phyloP scores from a whole-genome alignment of 257 asterid genomes.

The Solanum sejunctum region DNA sequence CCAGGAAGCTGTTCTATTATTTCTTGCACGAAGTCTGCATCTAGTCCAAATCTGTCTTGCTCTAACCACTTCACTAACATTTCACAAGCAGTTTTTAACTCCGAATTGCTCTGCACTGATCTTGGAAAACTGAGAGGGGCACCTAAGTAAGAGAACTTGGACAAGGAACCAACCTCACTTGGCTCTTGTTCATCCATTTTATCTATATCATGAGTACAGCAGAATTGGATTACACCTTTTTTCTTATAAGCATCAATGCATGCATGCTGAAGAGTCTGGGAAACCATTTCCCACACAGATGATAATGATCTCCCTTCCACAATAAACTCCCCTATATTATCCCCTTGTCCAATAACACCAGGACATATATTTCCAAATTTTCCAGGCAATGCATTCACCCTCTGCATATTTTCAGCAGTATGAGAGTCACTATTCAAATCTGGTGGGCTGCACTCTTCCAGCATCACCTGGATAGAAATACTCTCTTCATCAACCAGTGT shows the following conservation, averaged over 20 bases:
- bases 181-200: conserved; percentile 17
- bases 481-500: conserved; percentile 53
- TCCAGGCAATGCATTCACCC: conserved; percentile 21
- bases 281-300: conserved; percentile 70
- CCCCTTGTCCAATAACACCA: conserved; percentile 25
- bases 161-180: conserved; percentile 30
- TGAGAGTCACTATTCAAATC: conserved; percentile 30
- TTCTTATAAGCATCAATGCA: conserved; percentile 41
- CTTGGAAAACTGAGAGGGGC: conserved; percentile 28
- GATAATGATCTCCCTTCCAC: conserved; percentile 62
- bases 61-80: conserved; percentile 58
- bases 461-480: conserved; percentile 47
- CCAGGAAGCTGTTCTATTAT: conserved; percentile 79
- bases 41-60: conserved; percentile 73
- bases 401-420: conserved; percentile 19
- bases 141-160: conserved; percentile 43
- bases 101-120: conserved; percentile 33
- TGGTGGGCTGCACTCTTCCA: conserved; percentile 63
- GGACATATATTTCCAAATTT: conserved; percentile 11
- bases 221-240: conserved; percentile 50
- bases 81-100: conserved; percentile 41
- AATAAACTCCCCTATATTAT: conserved; percentile 52
- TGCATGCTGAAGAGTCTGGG: conserved; percentile 31
- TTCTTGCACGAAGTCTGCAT: conserved; percentile 78
- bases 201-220: conserved; percentile 45